phyloP scores from a whole-genome alignment of 495 filamentous ascomycete genomes.

The Aspergillus carlsbadensis region DNA sequence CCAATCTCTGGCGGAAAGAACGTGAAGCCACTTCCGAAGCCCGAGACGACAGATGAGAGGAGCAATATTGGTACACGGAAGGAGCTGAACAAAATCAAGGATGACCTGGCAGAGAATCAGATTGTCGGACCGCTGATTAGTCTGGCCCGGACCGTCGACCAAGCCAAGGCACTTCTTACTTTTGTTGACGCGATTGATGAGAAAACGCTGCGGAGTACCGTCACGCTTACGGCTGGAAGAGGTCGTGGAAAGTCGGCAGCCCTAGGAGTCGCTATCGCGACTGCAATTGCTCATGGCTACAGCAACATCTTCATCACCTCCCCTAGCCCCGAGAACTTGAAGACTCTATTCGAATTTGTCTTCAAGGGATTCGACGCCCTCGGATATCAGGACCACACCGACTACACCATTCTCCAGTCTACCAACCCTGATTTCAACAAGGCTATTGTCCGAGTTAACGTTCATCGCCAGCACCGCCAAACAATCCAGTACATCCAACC shows the following conservation, averaged over 20 bases:
- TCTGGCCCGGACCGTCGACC: conserved; percentile 87
- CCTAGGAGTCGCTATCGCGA: conserved; percentile 88
- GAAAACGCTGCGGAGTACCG: conserved; percentile 91
- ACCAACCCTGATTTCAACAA: conserved; percentile 99
- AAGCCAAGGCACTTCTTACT: conserved; percentile 90
- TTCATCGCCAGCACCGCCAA: conserved; percentile 92
- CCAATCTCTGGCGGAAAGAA: conserved; percentile 95
- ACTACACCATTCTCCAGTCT: conserved; percentile 97
- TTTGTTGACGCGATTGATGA: conserved; percentile 97
- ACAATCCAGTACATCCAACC: conserved; percentile 99
- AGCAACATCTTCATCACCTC: conserved; percentile 99
- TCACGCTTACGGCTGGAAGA: conserved; percentile 89
- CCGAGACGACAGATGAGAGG: conserved; percentile 62
- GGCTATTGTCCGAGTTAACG: conserved; percentile 94
- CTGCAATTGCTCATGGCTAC: conserved; percentile 93
- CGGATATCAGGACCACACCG: conserved; percentile 87
- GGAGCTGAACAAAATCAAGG: conserved; percentile 85
- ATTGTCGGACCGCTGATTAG: conserved; percentile 80
- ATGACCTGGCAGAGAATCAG: conserved; percentile 78
- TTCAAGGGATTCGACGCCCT: conserved; percentile 98
- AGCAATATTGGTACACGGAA: conserved; percentile 62
- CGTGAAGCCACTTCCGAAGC: conserved; percentile 78
- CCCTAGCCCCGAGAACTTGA: conserved; percentile 96
- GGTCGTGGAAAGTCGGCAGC: conserved; percentile 97
- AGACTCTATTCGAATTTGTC: conserved; percentile 96